Conservation (phyloP, 371 early-diverging fungal genomes). For the Apophysomyces sp. region DNA sequence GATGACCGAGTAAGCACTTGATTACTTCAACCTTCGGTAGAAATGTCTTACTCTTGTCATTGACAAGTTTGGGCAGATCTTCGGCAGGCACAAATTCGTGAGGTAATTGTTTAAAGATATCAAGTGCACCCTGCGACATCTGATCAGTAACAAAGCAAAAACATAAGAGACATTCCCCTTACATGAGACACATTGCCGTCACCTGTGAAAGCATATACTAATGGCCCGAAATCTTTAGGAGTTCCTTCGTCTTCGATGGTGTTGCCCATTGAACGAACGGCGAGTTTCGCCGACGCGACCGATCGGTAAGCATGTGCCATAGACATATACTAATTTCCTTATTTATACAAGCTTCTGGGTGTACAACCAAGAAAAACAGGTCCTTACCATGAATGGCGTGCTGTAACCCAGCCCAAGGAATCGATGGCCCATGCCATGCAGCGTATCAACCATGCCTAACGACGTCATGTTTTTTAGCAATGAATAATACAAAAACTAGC, state of each 20-base stretch:
- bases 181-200: constrained; percentile 92
- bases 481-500: background rate
- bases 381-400: constrained; percentile 86
- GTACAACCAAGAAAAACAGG: background rate
- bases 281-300: constrained; percentile 74
- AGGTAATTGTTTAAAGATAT: constrained; percentile 88
- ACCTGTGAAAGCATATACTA: constrained; percentile 93
- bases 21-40: background rate
- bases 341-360: background rate
- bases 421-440: constrained; percentile 92
- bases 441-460: constrained; percentile 81
- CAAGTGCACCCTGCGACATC: constrained; percentile 74
- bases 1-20: background rate
- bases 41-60: constrained; percentile 58
- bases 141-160: background rate
- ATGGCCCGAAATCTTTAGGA: constrained; percentile 85
- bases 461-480: constrained; percentile 4
- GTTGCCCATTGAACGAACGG: constrained; percentile 76
- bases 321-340: constrained; percentile 57
- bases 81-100: constrained; percentile 88
- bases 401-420: constrained; percentile 90
- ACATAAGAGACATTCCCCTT: background rate
- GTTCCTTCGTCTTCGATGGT: constrained; percentile 85
- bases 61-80: constrained; percentile 71
- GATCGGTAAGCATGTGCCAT: constrained; percentile 88